Evolutionary conservation across 352 stramenopile species (phyloP).

Genomic region (Pythium phragmitis): DNA sequence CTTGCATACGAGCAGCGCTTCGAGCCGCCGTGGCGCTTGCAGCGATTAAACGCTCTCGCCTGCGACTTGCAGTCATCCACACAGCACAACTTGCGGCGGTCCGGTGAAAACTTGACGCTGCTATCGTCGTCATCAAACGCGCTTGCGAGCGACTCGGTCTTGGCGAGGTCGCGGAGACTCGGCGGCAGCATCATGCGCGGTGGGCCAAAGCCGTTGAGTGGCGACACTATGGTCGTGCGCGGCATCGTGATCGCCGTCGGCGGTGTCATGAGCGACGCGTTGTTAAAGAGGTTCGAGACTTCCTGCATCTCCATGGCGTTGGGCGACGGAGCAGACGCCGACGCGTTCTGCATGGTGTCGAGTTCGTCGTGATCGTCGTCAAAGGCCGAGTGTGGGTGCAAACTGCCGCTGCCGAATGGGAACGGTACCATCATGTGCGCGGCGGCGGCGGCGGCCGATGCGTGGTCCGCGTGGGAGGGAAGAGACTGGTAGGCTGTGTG

Average conservation of each 20-base stretch:
- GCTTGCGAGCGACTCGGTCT: conserved; percentile 15
- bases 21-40: conserved; percentile 80
- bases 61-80: conserved; percentile 78
- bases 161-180: conserved; percentile 13
- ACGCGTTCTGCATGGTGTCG: conserved; percentile 6
- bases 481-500: conserved; percentile 19
- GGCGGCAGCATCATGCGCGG: conserved; percentile 21
- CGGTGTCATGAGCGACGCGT: conserved; percentile 30
- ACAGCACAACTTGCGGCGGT: conserved; percentile 74
- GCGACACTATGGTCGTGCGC: conserved; percentile 29
- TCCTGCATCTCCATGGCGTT: conserved; percentile 25
- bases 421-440: conserved; percentile 30
- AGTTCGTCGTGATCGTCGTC: conserved; percentile 25
- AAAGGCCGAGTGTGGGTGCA: conserved; percentile 7
- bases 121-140: conserved; percentile 24
- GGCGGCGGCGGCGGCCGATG: background rate
- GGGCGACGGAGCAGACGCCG: background rate
- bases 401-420: conserved; percentile 8
- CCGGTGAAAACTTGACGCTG: conserved; percentile 49
- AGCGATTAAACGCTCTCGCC: conserved; percentile 79
- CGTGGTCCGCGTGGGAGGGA: conserved; percentile 2
- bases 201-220: conserved; percentile 20
- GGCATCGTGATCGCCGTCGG: conserved; percentile 25
- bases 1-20: conserved; percentile 73
- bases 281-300: conserved; percentile 25